Base-by-base conservation (phyloP, 306 rosid species). In the Amphicarpaea edgeworthii region DNA sequence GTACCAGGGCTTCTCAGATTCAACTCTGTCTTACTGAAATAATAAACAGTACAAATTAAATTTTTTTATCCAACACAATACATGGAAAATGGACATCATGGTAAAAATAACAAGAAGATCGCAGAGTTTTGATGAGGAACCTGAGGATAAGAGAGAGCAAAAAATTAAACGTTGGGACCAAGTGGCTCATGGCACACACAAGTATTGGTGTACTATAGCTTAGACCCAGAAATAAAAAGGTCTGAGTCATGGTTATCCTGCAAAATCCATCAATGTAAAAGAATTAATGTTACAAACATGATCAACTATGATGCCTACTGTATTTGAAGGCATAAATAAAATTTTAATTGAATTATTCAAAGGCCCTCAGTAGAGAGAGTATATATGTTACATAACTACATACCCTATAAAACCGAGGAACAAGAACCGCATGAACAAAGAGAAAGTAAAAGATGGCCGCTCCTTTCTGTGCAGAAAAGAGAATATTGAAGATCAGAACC, bases 131-230 rank as follows among this genome's bases (percentile, higher is more conserved):
- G 69, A 20, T 70, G 69, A 20, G 49, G 58, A 64, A 92, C 98
- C 92, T 87, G 85, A 88, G 82, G 19, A 80, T 46, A 79, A 87
- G 1, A 8, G 87, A 89, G 66, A 91, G 86, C 3, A 89, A 6
- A 78, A 91, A 84, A 73, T 79, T 89, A 82, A 87, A 85, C 5
- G 91, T 30, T 24, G 92, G 97, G 63, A 89, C 77, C 81, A 80
- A 73, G 43, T 82, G 97, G 38, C 93, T 91, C 93, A 93, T 89
- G 40, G 85, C 90, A 73, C 89, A 88, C 3, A 89, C 90, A 46
- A 91, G 88, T 66, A 91, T 88, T 17, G 97, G 98, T 1, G 97
- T 84, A 73, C 98, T 88, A 79, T 84, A 85, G 50, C 89, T 79
- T 41, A 91, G 87, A 65, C 97, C 89, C 77, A 84, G 53, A 73